phyloP scores from a whole-genome alignment of 768 basidiomycete genomes.

The Leccinum disarticulatum region DNA sequence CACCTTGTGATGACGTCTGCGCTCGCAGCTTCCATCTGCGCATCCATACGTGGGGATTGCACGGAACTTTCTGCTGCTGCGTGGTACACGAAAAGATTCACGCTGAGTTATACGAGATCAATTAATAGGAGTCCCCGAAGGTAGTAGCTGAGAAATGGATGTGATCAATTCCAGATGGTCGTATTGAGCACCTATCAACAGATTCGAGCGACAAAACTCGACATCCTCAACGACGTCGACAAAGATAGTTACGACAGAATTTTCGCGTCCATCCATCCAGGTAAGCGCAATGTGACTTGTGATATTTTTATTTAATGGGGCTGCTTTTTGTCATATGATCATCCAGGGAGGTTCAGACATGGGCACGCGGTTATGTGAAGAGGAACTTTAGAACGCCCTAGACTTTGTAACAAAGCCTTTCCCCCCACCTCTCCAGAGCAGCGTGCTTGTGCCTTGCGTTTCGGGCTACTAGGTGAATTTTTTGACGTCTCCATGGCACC shows the following conservation, averaged over 20 bases:
- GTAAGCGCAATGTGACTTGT: constrained; percentile 21
- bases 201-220: constrained; percentile 38
- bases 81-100: constrained; percentile 47
- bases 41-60: constrained; percentile 47
- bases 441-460: constrained; percentile 19
- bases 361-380: constrained; percentile 67
- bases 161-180: constrained; percentile 35
- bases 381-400: constrained; percentile 70
- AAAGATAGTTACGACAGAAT: constrained; percentile 46
- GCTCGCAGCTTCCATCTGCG: constrained; percentile 47
- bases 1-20: constrained; percentile 53
- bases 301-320: neutral
- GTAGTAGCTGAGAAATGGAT: neutral
- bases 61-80: constrained; percentile 39
- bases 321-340: constrained; percentile 39
- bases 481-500: constrained; percentile 23
- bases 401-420: constrained; percentile 75
- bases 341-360: constrained; percentile 81
- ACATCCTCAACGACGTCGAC: constrained; percentile 41
- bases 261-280: constrained; percentile 41
- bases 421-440: constrained; percentile 61
- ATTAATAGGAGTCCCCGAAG: neutral
- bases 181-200: constrained; percentile 45
- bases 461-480: constrained; percentile 24
- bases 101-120: constrained; percentile 44